Percentiles rank a stretch among this genome's conserved stretches.
These are phyloP conservation scores for Phoma sp. DNA, from an alignment of 2,329 filamentous ascomycete species.

Conservation along the genomic window DNA sequence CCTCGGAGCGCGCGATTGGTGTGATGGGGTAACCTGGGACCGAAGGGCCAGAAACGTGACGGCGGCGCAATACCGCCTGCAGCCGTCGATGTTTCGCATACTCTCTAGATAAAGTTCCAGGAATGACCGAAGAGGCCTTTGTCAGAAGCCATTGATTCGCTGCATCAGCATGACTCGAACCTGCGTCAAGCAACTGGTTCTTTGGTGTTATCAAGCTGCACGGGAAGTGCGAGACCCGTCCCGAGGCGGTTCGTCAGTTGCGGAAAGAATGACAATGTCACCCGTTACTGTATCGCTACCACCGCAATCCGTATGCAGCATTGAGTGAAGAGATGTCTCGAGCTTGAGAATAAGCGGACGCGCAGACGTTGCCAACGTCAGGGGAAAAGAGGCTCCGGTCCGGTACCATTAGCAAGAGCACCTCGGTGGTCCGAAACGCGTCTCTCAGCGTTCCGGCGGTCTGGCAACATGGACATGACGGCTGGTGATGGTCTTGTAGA, in stretches of 20 bases:
- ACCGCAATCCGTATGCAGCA: not conserved
- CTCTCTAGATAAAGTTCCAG: not conserved
- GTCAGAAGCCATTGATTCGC: not conserved
- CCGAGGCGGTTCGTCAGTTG: slow-evolving; percentile 3
- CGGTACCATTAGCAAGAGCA: slow-evolving; percentile 17
- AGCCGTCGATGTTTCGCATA: not conserved
- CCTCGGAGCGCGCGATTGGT: slow-evolving; percentile 8
- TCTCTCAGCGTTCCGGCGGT: slow-evolving; percentile 7
- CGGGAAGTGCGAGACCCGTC: not conserved
- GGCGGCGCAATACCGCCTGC: too few species aligned
- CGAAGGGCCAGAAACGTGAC: slow-evolving; percentile 3
- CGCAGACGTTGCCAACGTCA: slow-evolving; percentile 18
- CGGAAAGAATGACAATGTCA: slow-evolving; percentile 11
- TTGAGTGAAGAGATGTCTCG: not conserved
- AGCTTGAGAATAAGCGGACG: slow-evolving; percentile 6
- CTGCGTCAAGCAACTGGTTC: too few species aligned
- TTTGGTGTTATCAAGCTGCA: not conserved
- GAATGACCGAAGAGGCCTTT: not conserved
- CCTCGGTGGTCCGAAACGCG: slow-evolving; percentile 17
- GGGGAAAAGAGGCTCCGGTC: slow-evolving; percentile 29
- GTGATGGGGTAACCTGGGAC: not conserved
- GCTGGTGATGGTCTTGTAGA: slow-evolving; percentile 20
- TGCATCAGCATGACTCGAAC: not conserved
- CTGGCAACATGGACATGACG: slow-evolving; percentile 31
- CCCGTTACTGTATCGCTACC: slow-evolving; percentile 1